phyloP scores from a whole-genome alignment of 1,284 basidiomycete species.

The Cryptococcus jaspeensis region DNA sequence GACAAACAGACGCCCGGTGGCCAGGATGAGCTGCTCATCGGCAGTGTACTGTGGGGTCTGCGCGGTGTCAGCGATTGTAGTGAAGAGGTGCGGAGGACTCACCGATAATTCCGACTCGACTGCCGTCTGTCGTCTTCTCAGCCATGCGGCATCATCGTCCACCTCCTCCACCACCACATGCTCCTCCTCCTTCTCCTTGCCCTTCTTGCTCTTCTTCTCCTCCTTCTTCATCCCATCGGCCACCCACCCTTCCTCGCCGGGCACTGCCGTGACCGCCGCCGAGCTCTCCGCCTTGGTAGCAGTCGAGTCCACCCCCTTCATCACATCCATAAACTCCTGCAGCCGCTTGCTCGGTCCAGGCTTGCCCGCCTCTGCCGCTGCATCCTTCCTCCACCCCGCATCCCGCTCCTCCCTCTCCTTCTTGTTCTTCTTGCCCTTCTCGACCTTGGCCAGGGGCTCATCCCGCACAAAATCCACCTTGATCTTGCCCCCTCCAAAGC shows the following conservation, averaged over 20 bases:
- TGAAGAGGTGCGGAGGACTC: constrained; percentile 10
- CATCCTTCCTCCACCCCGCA: neutral
- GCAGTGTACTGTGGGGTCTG: constrained; percentile 31
- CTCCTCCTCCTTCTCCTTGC: constrained; percentile 53
- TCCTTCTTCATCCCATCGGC: constrained; percentile 34
- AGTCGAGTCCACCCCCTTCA: constrained; percentile 52
- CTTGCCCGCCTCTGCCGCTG: constrained; percentile 4
- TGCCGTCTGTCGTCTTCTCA: constrained; percentile 56
- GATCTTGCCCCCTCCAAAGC: constrained; percentile 70
- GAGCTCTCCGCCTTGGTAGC: neutral
- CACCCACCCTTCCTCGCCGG: constrained; percentile 33
- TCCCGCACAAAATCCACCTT: constrained; percentile 71
- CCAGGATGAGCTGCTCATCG: constrained; percentile 64
- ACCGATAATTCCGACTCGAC: constrained; percentile 24
- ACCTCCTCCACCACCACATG: constrained; percentile 40
- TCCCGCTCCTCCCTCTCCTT: constrained; percentile 1
- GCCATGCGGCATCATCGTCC: constrained; percentile 66
- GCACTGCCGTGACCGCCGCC: constrained; percentile 19
- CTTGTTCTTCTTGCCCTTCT: constrained; percentile 21
- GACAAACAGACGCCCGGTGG: constrained; percentile 80
- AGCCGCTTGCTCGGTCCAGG: constrained; percentile 63
- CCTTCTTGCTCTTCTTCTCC: constrained; percentile 64
- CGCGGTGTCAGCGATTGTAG: neutral
- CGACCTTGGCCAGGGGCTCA: constrained; percentile 52
- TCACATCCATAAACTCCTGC: constrained; percentile 55